Conservation (phyloP, 306 rosid species). For the Quercus agrifolia region DNA sequence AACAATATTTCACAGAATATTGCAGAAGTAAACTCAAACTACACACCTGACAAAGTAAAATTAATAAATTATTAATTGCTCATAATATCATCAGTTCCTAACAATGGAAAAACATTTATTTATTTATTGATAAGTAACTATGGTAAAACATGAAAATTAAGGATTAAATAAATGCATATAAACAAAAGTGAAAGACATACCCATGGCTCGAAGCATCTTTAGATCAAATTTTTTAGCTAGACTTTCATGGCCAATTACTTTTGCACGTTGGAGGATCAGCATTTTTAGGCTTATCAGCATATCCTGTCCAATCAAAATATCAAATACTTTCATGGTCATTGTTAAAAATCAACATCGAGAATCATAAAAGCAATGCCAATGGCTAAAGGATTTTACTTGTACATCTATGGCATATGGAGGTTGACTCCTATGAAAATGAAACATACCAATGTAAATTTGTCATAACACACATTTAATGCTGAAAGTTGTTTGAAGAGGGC, state of each 20-base stretch:
- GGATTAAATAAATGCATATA: background rate
- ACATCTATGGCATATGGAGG: background rate
- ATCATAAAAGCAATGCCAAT: background rate
- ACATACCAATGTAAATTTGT: background rate
- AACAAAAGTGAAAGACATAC: slow-evolving; percentile 35
- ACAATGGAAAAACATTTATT: too few relatives aligned
- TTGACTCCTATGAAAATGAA: background rate
- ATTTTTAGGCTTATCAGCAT: slow-evolving; percentile 62
- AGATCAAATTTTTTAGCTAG: slow-evolving; percentile 59
- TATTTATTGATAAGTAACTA: background rate
- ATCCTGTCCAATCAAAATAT: slow-evolving; percentile 40
- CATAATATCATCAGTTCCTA: background rate
- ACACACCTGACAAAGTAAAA: background rate
- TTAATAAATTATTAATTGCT: background rate
- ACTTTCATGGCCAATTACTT: slow-evolving; percentile 37
- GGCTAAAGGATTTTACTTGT: background rate
- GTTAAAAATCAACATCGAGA: background rate
- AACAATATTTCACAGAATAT: background rate
- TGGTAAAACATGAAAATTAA: background rate
- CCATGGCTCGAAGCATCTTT: slow-evolving; percentile 70
- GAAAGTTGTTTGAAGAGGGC: background rate
- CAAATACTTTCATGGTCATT: background rate
- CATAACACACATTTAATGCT: background rate
- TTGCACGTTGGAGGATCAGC: slow-evolving; percentile 56
- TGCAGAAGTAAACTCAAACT: background rate